phyloP scores from a whole-genome alignment of 192 early-diverging fungal genomes.

The Coemansia javaensis region DNA sequence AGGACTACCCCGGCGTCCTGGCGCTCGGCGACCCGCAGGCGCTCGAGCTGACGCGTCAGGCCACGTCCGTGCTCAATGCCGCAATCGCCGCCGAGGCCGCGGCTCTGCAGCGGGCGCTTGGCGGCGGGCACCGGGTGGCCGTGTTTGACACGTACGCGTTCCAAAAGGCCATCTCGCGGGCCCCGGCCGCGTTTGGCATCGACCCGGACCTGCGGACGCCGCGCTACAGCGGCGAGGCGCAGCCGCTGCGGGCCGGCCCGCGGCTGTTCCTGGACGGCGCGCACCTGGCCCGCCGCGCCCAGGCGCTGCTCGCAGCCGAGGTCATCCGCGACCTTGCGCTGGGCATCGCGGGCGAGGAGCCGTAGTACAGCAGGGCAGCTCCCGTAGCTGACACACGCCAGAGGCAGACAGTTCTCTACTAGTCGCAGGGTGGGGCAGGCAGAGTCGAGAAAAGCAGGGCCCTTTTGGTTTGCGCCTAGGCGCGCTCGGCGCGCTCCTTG shows the following conservation, averaged over 20 bases:
- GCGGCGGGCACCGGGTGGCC: not conserved
- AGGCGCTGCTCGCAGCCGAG: slow-evolving; percentile 22
- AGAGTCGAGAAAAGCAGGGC: no score
- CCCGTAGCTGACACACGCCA: not conserved
- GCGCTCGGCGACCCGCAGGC: slow-evolving; percentile 9
- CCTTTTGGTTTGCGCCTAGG: slow-evolving; percentile 16
- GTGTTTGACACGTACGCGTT: slow-evolving; percentile 40
- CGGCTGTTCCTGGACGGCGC: slow-evolving; percentile 32
- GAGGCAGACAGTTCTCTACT: no score
- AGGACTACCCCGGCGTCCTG: slow-evolving; percentile 35
- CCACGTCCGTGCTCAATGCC: slow-evolving; percentile 19
- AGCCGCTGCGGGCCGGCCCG: slow-evolving; percentile 7
- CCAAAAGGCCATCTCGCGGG: slow-evolving; percentile 15
- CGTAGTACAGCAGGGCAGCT: no score
- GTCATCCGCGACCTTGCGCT: slow-evolving; percentile 8
- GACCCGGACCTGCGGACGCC: slow-evolving; percentile 15
- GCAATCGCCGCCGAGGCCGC: slow-evolving; percentile 10
- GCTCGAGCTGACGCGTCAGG: slow-evolving; percentile 2
- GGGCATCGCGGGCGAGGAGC: no score
- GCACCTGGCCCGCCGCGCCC: slow-evolving; percentile 35
- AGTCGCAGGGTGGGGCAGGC: no score
- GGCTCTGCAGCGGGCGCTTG: slow-evolving; percentile 19
- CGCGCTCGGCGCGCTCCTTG: slow-evolving; percentile 31
- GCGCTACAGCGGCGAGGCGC: not conserved
- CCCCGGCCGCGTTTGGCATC: slow-evolving; percentile 16